A percentile compares a stretch with the other conserved stretches of the same genome.
Evolutionary conservation across 1,284 basidiomycete genomes (phyloP).

Genomic region (Malassezia globosa): DNA sequence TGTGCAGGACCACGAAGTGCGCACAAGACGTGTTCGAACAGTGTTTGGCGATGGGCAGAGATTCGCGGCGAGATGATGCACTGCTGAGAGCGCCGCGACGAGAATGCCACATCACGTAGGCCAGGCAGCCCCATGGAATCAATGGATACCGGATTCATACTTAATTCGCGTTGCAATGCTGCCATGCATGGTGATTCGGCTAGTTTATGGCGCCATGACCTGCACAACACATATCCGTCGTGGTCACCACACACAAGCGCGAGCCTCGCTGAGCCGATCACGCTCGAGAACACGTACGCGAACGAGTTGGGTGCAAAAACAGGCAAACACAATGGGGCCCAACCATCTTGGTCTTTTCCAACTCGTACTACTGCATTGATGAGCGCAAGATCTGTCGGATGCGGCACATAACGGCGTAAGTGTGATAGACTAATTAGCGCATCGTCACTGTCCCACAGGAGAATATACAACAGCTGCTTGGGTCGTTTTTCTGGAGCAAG

Average conservation of each 20-base stretch:
- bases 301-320: conserved; percentile 84
- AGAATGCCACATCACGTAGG: conserved; percentile 85
- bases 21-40: conserved; percentile 6
- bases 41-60: background rate
- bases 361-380: conserved; percentile 51
- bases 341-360: conserved; percentile 49
- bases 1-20: conserved; percentile 2
- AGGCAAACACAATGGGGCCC: conserved; percentile 89
- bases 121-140: conserved; percentile 67
- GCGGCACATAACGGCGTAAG: conserved; percentile 83
- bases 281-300: conserved; percentile 81
- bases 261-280: conserved; percentile 49
- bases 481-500: conserved; percentile 15
- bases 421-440: conserved; percentile 76
- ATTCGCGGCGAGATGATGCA: conserved; percentile 14
- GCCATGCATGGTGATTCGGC: background rate
- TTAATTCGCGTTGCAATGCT: background rate
- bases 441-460: conserved; percentile 66
- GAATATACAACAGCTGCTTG: conserved; percentile 61
- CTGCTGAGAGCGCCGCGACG: conserved; percentile 54
- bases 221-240: conserved; percentile 25
- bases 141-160: conserved; percentile 18
- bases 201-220: conserved; percentile 15
- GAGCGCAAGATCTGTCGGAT: conserved; percentile 55
- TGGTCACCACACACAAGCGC: conserved; percentile 38